Base-by-base conservation (phyloP, 2,329 filamentous ascomycete species). In the Hymenoscyphus repandus region DNA sequence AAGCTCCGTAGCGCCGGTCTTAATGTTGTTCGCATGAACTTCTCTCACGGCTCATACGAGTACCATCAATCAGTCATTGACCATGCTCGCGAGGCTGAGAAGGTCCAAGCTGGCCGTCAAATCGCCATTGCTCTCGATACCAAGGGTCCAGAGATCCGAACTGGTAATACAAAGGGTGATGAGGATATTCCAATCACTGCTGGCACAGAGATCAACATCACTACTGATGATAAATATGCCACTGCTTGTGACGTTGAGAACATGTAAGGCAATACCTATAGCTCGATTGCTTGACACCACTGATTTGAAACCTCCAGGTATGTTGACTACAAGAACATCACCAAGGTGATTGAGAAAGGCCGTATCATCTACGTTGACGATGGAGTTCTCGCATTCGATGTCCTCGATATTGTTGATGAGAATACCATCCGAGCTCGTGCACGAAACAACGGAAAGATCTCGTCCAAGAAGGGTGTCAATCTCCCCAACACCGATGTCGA, bases 11-110 rank as follows among this genome's bases (percentile, higher is more conserved):
- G 79, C 68, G 86, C 86, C 60, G 93, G 93, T 74, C 85, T 97
- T 66, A 97, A 97, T 75, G 90, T 99, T 62, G 93, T 97, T 63
- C 92, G 93, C 76, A 99, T 99, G 93, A 99, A 99, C 86, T 97
- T 97, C 72, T 96, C 88, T 60, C 89, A 95, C 74, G 89, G 89
- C 66, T 86, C 85, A 62, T 93, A 97, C 73, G 91, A 91, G 76
- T 99, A 96, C 78, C 91, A 95, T 77, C 90, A 97, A 80, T 92
- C 90, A 57, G 93, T 99, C 70, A 96, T 99, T 68, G 90, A 99
- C 78, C 85, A 99, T 76, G 82, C 92, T 62, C 89, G 90, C 68
- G 80, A 87, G 68, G 93, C 93, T 60, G 91, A 95, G 76, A 82
- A 78, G 68, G 70, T 75, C 53, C 82, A 90, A 73, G 66, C 78